phyloP scores from a whole-genome alignment of 768 basidiomycete species.

The Floccularia luteovirens region DNA sequence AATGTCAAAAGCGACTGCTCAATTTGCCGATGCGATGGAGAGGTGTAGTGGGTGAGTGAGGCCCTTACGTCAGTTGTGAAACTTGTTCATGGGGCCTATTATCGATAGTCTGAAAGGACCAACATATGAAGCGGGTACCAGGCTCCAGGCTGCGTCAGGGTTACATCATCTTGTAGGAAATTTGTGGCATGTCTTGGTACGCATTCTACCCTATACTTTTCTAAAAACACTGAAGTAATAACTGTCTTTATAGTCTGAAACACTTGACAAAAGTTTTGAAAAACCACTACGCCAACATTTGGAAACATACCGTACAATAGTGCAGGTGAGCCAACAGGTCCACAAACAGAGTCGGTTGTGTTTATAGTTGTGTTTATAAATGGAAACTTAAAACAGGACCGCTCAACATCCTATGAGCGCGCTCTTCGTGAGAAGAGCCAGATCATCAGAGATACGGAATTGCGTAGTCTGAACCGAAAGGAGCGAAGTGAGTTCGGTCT shows the following conservation, averaged over 20 bases:
- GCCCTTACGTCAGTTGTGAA: neutral
- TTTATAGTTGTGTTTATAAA: neutral
- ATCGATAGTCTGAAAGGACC: constrained; percentile 78
- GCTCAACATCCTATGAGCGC: constrained; percentile 78
- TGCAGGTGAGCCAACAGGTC: constrained; percentile 39
- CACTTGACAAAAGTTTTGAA: constrained; percentile 83
- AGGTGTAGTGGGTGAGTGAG: constrained; percentile 67
- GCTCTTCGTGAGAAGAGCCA: constrained; percentile 77
- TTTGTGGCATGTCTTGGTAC: constrained; percentile 85
- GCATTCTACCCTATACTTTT: constrained; percentile 16
- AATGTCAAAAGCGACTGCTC: constrained; percentile 78
- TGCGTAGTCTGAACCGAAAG: constrained; percentile 76
- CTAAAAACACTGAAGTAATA: constrained; percentile 5
- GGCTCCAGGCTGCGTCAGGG: constrained; percentile 81
- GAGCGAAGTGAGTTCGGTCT: constrained; percentile 60
- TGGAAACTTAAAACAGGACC: constrained; percentile 44
- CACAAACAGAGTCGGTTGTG: neutral
- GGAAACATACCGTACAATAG: constrained; percentile 68
- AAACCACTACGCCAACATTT: constrained; percentile 82
- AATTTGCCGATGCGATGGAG: constrained; percentile 83
- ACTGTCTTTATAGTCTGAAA: constrained; percentile 52
- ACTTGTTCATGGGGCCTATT: neutral
- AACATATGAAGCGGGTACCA: constrained; percentile 70
- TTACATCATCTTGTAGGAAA: constrained; percentile 89
- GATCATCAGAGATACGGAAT: constrained; percentile 80